Percentiles rank a stretch among this genome's conserved stretches.
phyloP scores from a whole-genome alignment of 352 stramenopile species.

The Phytophthora aleatoria region DNA sequence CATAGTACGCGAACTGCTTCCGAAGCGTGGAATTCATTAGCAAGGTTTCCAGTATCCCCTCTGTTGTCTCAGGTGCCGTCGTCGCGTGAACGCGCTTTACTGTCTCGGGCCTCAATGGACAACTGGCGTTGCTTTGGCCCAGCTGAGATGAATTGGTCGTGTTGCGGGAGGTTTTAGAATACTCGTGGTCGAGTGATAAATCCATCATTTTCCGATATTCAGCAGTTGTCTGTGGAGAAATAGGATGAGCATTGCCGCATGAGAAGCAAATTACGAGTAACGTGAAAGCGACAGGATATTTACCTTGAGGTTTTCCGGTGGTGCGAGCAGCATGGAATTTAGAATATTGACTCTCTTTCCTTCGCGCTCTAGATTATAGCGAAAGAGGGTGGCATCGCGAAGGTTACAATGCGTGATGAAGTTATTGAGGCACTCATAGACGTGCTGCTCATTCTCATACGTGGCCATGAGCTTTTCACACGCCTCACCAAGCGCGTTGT shows the following conservation, averaged over 20 bases:
- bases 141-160: not conserved
- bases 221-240: conserved; percentile 31
- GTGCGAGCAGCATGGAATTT: conserved; percentile 55
- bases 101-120: not conserved
- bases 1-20: conserved; percentile 72
- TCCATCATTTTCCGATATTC: conserved; percentile 51
- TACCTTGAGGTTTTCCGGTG: conserved; percentile 54
- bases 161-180: conserved; percentile 10
- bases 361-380: conserved; percentile 58
- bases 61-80: conserved; percentile 10
- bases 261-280: not conserved
- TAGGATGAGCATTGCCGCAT: not conserved
- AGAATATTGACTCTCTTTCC: conserved; percentile 66
- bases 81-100: conserved; percentile 2
- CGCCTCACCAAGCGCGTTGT: conserved; percentile 48
- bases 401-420: conserved; percentile 62
- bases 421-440: conserved; percentile 70
- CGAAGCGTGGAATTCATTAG: conserved; percentile 62
- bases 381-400: conserved; percentile 46
- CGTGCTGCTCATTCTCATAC: conserved; percentile 75
- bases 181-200: conserved; percentile 34
- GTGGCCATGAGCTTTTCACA: conserved; percentile 68
- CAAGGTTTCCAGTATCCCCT: conserved; percentile 32
- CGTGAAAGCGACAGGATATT: not conserved
- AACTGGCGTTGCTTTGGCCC: not conserved